Evolutionary conservation across 257 asterid species (phyloP), one percentile per base, ranked within the genome.

Genomic region (Gynochthodes officinalis): DNA sequence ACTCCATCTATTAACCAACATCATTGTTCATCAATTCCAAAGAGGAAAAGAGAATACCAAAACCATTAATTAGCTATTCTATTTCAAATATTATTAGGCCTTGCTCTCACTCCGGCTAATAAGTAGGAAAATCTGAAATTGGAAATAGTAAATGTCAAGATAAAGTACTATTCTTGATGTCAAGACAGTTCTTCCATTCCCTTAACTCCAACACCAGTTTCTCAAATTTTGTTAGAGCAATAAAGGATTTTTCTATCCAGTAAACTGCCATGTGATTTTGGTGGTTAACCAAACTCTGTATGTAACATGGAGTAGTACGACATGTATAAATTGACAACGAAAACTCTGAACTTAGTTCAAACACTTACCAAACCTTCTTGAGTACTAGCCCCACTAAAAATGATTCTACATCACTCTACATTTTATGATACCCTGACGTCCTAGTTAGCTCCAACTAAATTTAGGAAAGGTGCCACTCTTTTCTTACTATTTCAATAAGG

Each of bases 41-140:
- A 25, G 12, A 21, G 25, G 6, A 40, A 27, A 70, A 39, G 27
- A 6, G 28, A 23, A 67, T 12, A 16, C 5, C 2, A 23, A 21
- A 50, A 52, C 4, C 55, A 73, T 39, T 60, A 11, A 14, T 9
- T 4, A 49, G 37, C 64, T 55, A 39, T 35, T 7, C 8, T 44
- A 50, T 27, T 2, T 54, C 50, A 72, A 72, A 11, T 18, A 59
- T 13, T 42, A 72, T 37, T 7, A 49, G 49, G 67, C 67, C 61
- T 39, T 39, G 18, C 23, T n/a, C 10, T 16, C 30, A 28, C 40
- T 67, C 58, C 23, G 1, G 14, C 73, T 16, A 50, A 33, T 30
- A 10, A 35, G 9, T 18, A 32, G 30, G 52, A 64, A 59, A 0
- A 61, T 35, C 42, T 10, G 33, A 21, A 35, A 28, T 1, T 7